Evolutionary conservation across 2,329 filamentous ascomycete species (phyloP).

Genomic region (Lachnellula subtilissima): DNA sequence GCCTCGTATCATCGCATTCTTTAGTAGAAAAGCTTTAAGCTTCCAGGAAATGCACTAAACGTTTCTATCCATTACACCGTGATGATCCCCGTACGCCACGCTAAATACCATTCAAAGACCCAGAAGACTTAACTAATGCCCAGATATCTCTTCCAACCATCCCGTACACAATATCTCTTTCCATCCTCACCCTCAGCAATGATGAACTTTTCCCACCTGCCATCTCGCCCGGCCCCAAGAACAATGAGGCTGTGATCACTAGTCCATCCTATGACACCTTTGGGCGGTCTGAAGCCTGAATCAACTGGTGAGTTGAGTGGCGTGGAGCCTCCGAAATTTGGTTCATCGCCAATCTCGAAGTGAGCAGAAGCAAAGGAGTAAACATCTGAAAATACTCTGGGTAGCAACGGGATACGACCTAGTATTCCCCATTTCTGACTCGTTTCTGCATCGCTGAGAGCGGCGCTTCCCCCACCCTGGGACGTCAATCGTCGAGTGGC

Average conservation of each 20-base stretch:
- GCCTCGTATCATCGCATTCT: no score
- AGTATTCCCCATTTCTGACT: conserved; percentile 81
- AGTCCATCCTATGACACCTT: conserved; percentile 83
- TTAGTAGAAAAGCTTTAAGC: no score
- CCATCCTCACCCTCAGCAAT: conserved; percentile 66
- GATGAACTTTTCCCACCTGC: conserved; percentile 83
- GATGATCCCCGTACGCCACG: conserved; percentile 18
- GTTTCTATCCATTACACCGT: neutral
- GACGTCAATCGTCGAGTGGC: conserved; percentile 31
- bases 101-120: conserved; percentile 15
- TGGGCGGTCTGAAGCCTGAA: conserved; percentile 53
- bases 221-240: conserved; percentile 73
- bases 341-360: conserved; percentile 80
- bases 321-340: conserved; percentile 55
- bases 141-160: conserved; percentile 80
- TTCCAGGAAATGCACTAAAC: no score
- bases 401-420: conserved; percentile 77
- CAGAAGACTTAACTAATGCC: conserved; percentile 31
- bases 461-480: conserved; percentile 27
- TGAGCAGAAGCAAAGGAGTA: conserved; percentile 79
- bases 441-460: conserved; percentile 41
- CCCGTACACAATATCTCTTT: conserved; percentile 59
- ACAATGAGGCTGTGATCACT: conserved; percentile 70
- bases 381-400: conserved; percentile 80
- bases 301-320: conserved; percentile 42